Conservation (phyloP, 2,329 filamentous ascomycete genomes). For the Phialocephala sp. region DNA sequence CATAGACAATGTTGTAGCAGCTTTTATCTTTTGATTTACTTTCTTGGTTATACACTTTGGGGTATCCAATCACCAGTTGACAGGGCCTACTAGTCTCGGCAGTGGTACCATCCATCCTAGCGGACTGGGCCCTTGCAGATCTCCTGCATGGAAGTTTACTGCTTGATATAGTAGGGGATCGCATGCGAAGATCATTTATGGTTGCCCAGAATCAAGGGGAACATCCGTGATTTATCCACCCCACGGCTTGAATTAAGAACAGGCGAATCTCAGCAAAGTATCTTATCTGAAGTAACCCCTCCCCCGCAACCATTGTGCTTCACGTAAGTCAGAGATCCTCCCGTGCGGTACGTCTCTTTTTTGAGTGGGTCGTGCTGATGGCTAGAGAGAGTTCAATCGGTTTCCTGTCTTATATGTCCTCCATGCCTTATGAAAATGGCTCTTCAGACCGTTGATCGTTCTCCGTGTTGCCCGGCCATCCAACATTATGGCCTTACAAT, state of each 20-base stretch:
- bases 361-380: conserved; percentile 6
- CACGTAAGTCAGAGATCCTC: conserved; percentile 33
- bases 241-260: conserved; percentile 6
- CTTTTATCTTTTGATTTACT: conserved; percentile 24
- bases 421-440: conserved; percentile 44
- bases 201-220: conserved; percentile 12
- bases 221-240: conserved; percentile 21
- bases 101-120: conserved; percentile 17
- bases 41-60: neutral
- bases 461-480: conserved; percentile 32
- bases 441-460: conserved; percentile 39
- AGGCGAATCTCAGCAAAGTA: conserved; percentile 27
- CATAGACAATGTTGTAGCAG: conserved; percentile 24
- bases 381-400: conserved; percentile 10
- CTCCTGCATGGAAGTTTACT: conserved; percentile 27
- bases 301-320: conserved; percentile 29
- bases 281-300: conserved; percentile 32
- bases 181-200: conserved; percentile 9
- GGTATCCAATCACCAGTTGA: conserved; percentile 22
- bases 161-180: conserved; percentile 12
- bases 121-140: conserved; percentile 18
- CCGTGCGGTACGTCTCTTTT: conserved; percentile 25
- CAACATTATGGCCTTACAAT: conserved; percentile 32
- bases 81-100: conserved; percentile 12
- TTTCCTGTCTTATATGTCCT: conserved; percentile 30